Evolutionary conservation across 805 yeast genomes (phyloP), one percentile per base, ranked within the genome.

Genomic region (Candida germanica): DNA sequence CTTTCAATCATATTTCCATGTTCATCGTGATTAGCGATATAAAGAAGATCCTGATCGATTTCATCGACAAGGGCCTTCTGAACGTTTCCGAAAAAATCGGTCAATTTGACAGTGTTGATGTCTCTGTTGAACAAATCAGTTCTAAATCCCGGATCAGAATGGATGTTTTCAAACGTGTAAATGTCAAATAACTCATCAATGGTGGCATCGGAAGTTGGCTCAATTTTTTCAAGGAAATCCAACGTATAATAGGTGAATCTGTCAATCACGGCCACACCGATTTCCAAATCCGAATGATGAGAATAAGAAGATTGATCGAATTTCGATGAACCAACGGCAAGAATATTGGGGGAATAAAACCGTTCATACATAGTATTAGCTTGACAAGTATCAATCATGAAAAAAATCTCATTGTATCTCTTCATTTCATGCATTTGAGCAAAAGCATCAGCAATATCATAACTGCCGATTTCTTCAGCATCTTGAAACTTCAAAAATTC

Each of bases 361-460:
- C 83, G 77, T 39, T 94, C 82, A 63, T 84, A 93, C 98, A 93
- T 91, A 11, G 98, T 87, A 61, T 91, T 93, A 17, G 98, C 98
- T 67, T 93, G 98, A 56, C 99, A 93, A 0, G 99, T 93, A 59
- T 93, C 99, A 46, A 93, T 84, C 98, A 93, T 93, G 63, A 93
- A 93, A 54, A 93, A 79, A 22, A 93, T 85, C 66, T 93, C 98
- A 50, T 89, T 88, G 66, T 93, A 93, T 38, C 98, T 73, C 49
- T 85, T 84, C 75, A 89, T 89, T 57, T 91, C 96, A 65, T 87
- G 79, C 98, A 93, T 93, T 58, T 93, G 97, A 35, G 79, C 94
- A 64, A 93, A 87, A 2, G 98, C 98, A 62, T 93, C 96, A 1
- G 98, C 98, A 43, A 93, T 75, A 61, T 93, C 99, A 64, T 87